Evolutionary conservation across 139 green algal genomes (phyloP).

Genomic region (Pseudopediastrum boryanum): DNA sequence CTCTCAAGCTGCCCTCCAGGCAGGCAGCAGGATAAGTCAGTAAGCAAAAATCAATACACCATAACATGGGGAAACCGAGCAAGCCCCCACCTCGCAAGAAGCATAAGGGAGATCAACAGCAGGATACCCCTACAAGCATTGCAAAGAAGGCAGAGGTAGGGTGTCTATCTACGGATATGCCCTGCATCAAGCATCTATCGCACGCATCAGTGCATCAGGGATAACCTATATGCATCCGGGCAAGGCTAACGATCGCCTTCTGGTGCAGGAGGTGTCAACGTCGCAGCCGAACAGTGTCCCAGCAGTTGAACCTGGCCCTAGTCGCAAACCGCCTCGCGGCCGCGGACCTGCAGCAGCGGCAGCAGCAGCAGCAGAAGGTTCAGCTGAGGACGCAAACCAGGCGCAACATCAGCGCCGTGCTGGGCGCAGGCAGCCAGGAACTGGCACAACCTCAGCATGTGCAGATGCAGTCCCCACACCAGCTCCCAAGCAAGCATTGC

Average conservation of each 20-base stretch:
- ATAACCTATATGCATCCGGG: not conserved
- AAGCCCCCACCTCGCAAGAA: constrained; percentile 9
- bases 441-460: constrained; percentile 31
- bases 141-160: not conserved
- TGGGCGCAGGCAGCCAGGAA: constrained; percentile 30
- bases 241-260: not conserved
- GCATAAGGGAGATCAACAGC: not conserved
- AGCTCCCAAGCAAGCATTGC: too few species aligned
- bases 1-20: too few species aligned
- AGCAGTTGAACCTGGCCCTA: not conserved
- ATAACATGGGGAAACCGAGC: constrained; percentile 14
- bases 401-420: not conserved
- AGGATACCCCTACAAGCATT: not conserved
- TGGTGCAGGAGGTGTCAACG: constrained; percentile 8
- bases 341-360: not conserved
- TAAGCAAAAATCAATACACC: too few species aligned
- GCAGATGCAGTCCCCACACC: not conserved
- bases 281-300: constrained; percentile 1
- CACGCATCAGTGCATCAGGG: too few species aligned
- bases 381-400: not conserved
- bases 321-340: not conserved
- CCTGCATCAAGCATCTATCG: not conserved
- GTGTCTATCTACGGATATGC: not conserved
- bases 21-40: too few species aligned
- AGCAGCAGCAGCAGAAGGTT: constrained; percentile 10